These are phyloP conservation scores for Pisolithus marmoratus DNA, from an alignment of 768 basidiomycete genomes.

Conservation along the genomic window DNA sequence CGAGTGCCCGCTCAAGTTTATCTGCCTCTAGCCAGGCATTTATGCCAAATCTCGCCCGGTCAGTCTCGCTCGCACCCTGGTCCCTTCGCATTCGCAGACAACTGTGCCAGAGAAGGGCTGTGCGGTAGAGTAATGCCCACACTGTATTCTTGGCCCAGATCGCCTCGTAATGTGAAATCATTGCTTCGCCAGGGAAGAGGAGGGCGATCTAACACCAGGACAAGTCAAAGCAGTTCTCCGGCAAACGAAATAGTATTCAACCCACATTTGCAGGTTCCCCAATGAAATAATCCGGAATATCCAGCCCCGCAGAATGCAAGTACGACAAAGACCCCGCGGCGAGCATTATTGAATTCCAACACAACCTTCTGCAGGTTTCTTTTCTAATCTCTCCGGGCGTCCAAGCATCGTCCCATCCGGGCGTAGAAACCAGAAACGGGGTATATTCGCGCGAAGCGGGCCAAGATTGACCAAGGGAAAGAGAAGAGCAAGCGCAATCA, in stretches of 20 bases:
- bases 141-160: conserved; percentile 56
- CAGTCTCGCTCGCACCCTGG: conserved; percentile 35
- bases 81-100: conserved; percentile 57
- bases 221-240: not conserved
- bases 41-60: conserved; percentile 58
- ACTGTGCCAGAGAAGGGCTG: conserved; percentile 67
- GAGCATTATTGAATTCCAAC: conserved; percentile 66
- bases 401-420: conserved; percentile 57
- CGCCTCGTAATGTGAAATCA: conserved; percentile 29
- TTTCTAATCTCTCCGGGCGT: conserved; percentile 59
- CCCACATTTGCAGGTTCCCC: conserved; percentile 63
- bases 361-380: conserved; percentile 67
- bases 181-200: conserved; percentile 71
- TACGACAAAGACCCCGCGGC: conserved; percentile 62
- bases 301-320: conserved; percentile 37
- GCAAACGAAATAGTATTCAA: conserved; percentile 5
- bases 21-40: conserved; percentile 69
- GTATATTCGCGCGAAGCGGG: conserved; percentile 44
- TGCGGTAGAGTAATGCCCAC: conserved; percentile 70
- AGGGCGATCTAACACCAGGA: conserved; percentile 48
- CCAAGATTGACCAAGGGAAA: conserved; percentile 51
- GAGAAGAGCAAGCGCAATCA: conserved; percentile 42
- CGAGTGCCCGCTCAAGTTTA: conserved; percentile 54
- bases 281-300: conserved; percentile 47
- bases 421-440: conserved; percentile 59